Evolutionary conservation across 2,329 filamentous ascomycete genomes (phyloP), one percentile per base, ranked within the genome.

Genomic region (Claviceps arundinis): DNA sequence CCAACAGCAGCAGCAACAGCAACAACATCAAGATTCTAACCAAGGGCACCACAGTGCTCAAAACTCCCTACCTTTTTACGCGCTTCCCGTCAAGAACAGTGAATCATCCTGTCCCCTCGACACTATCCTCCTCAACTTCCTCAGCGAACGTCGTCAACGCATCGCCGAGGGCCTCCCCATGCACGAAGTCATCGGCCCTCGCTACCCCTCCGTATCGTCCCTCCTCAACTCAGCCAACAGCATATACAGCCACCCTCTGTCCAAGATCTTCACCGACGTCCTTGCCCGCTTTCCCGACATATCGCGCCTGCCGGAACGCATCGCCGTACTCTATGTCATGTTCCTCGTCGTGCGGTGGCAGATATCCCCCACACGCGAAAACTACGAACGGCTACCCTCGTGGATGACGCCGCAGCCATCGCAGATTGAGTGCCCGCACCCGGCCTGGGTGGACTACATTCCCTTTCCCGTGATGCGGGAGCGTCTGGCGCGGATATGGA

Each of bases 331-430:
- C 7, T 94, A 90, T 64, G 72, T 85, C 62, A 94, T 95, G 87
- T 95, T 94, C 67, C 75, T 90, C 37, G 64, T 89, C 56, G 88
- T 93, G 83, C 79, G 84, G 43, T 95, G 89, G 87, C 82, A 88
- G 64, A 85, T 95, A 52, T 80, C 80, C 30, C 88, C 89, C 0
- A 87, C 87, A 0, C 75, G 77, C 55, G 84, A 89, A 58, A 94
- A 89, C 68, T 90, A 86, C 65, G 80, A 88, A 24, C 77, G 85
- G 4, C 69, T 95, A 11, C 89, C 89, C 0, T 73, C 81, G 4
- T 95, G 85, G 81, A 70, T 83, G 41, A 76, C 76, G 0, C 89
- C 89, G 1, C 71, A 77, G 1, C 73, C 78, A 0, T 76, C 75
- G 6, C 89, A 95, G 63, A 68, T 87, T 16, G 74, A 79, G 51